Evolutionary conservation across 139 green algal species (phyloP), one percentile per base, ranked within the genome.

Genomic region (Chlamydomonas asymmetrica): DNA sequence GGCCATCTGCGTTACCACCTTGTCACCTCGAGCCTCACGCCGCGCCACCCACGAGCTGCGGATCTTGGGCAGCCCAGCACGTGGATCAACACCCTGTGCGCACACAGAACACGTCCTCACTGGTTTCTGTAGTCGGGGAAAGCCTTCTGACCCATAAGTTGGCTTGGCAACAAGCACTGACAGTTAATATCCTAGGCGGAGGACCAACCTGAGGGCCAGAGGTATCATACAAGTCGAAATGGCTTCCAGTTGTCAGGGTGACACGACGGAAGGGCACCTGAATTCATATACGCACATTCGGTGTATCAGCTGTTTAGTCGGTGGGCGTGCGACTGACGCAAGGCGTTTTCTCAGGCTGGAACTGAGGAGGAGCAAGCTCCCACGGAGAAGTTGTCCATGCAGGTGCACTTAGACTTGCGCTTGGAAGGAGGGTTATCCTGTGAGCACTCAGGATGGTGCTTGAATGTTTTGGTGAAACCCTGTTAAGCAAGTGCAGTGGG

Each of bases 181-280:
- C 29, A 62, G 43, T 25, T 38, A 35, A 74, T 40, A 60, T 40
- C 43, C 62, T 41, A 18, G 62, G 35, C 39, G 49, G 29, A 18
- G 43, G 57, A 18, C 79, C 16, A 31, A 93, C 92, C 85, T 96
- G 89, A 20, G 93, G 92, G 18, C 94, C 94, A 49, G 78, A 92
- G 52, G 94, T 98, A 81, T 98, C 94, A 66, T 97, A 97, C 2
- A 96, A 38, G 66, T 98, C 94, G 50, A 97, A 90, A 34, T 89
- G 74, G 31, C 79, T 85, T n/a, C 81, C 94, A 18, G 88, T 94
- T 5, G 86, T 92, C 13, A 98, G 86, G 39, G 88, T 56, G 5
- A 98, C 85, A 0, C 93, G 81, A 16, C 94, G 83, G 80, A 96
- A 97, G 13, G 94, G 94, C 0, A 98, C 90, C 85, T 93, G 85